phyloP scores from a whole-genome alignment of 73 alveolate genomes.

The Blepharisma japonicum region DNA sequence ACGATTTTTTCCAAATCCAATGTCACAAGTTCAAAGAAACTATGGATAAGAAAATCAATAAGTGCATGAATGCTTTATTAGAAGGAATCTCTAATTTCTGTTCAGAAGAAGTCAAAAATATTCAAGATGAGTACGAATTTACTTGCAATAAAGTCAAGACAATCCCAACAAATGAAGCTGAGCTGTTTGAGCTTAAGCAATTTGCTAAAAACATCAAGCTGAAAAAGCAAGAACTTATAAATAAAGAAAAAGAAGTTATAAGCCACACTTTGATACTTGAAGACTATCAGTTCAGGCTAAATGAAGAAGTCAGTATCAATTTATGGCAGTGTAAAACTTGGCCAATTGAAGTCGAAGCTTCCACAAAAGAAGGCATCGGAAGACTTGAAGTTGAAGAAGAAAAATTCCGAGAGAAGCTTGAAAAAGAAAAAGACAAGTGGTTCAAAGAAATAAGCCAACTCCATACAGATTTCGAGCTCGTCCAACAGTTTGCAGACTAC shows the following conservation, averaged over 20 bases:
- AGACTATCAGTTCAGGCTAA: constrained; percentile 50
- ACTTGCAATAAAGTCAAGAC: constrained; percentile 41
- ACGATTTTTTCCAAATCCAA: constrained; percentile 55
- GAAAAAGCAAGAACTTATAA: constrained; percentile 44
- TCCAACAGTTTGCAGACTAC: constrained; percentile 54
- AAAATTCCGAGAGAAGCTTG: constrained; percentile 51
- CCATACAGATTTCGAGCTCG: constrained; percentile 47
- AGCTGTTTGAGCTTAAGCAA: constrained; percentile 53
- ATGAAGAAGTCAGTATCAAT: constrained; percentile 40
- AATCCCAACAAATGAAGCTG: constrained; percentile 62
- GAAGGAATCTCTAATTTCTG: constrained; percentile 51
- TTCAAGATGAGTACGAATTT: constrained; percentile 37
- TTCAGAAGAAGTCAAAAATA: constrained; percentile 43
- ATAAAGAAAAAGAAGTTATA: constrained; percentile 49
- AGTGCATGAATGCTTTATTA: constrained; percentile 49
- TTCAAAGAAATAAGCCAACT: constrained; percentile 26
- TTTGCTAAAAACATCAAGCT: constrained; percentile 55
- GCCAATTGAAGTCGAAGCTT: constrained; percentile 53
- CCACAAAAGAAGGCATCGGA: constrained; percentile 51
- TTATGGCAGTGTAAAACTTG: constrained; percentile 51
- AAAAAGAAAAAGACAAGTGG: constrained; percentile 56
- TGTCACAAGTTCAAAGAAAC: constrained; percentile 48
- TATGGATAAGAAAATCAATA: constrained; percentile 46
- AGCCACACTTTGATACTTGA: constrained; percentile 53
- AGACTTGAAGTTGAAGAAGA: constrained; percentile 48